A percentile compares a stretch with the other conserved stretches of the same genome.
phyloP scores from a whole-genome alignment of 1,284 basidiomycete genomes.

The Ustilago sp. region DNA sequence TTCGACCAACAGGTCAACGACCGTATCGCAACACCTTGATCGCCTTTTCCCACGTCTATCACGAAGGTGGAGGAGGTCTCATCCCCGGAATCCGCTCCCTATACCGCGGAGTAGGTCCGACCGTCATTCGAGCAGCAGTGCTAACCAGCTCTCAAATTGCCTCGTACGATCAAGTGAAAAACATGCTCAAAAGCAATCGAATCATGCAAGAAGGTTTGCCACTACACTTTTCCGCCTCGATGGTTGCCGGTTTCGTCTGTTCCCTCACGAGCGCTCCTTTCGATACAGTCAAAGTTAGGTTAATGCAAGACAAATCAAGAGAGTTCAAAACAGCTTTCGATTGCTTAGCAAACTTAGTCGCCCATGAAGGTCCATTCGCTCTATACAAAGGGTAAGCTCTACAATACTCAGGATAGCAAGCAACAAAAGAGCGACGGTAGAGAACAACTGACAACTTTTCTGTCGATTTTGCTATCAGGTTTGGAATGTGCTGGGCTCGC shows the following conservation, averaged over 20 bases:
- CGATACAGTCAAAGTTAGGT: constrained; percentile 56
- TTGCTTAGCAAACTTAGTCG: constrained; percentile 45
- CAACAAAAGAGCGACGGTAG: background rate
- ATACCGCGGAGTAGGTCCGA: constrained; percentile 57
- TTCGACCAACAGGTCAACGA: constrained; percentile 37
- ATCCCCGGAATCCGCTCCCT: constrained; percentile 42
- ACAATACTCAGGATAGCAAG: background rate
- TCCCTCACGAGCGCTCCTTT: constrained; percentile 53
- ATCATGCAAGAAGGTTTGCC: constrained; percentile 45
- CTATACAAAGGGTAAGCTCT: constrained; percentile 55
- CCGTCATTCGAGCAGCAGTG: constrained; percentile 53
- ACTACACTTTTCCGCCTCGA: constrained; percentile 51
- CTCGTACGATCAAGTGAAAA: constrained; percentile 58
- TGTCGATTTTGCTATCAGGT: constrained; percentile 13
- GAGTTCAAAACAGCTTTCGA: constrained; percentile 48
- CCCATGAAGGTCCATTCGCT: constrained; percentile 56
- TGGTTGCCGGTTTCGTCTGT: constrained; percentile 58
- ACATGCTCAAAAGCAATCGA: constrained; percentile 33
- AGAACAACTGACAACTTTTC: too few relatives aligned
- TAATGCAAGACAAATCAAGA: constrained; percentile 55
- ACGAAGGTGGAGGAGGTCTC: constrained; percentile 39
- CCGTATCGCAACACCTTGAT: constrained; percentile 58
- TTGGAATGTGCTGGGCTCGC: constrained; percentile 61
- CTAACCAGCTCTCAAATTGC: constrained; percentile 57
- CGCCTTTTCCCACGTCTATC: constrained; percentile 47